A percentile compares a stretch with the other conserved stretches of the same genome.
These are phyloP conservation scores for Cynara cardunculus DNA, from an alignment of 129 eudicot species.

Conservation along the genomic window DNA sequence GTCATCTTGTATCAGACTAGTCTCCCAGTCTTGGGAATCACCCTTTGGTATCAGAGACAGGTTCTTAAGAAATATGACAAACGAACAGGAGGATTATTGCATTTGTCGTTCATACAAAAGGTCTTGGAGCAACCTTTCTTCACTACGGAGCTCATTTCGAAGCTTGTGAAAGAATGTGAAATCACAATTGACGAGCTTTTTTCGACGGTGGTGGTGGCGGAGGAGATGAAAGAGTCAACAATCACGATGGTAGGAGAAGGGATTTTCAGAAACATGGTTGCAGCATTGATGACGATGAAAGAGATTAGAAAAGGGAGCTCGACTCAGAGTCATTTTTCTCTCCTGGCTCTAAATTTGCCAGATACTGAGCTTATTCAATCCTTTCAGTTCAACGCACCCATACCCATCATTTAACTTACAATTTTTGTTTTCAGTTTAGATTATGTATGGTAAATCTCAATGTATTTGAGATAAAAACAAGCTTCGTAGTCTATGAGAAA, in stretches of 20 bases:
- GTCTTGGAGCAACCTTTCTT: conserved; percentile 81
- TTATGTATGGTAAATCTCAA: background rate
- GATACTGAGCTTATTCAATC: conserved; percentile 55
- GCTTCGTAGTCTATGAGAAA: background rate
- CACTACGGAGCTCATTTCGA: conserved; percentile 74
- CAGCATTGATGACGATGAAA: conserved; percentile 77
- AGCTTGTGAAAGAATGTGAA: conserved; percentile 78
- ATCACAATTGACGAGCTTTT: conserved; percentile 54
- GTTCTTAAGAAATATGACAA: conserved; percentile 90
- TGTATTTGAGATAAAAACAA: background rate
- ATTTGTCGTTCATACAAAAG: conserved; percentile 66
- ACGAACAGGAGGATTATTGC: conserved; percentile 72
- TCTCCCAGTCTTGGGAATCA: too few species aligned
- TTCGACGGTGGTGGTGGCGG: conserved; percentile 19
- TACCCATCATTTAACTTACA: conserved; percentile 35
- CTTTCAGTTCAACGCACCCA: conserved; percentile 48
- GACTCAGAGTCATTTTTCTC: conserved; percentile 67
- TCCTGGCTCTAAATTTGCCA: conserved; percentile 66
- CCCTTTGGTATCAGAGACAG: too few species aligned
- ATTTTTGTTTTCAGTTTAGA: background rate
- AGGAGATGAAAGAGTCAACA: conserved; percentile 18
- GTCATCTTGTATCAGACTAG: too few species aligned
- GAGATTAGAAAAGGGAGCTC: conserved; percentile 86
- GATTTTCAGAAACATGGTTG: conserved; percentile 76
- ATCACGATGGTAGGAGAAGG: conserved; percentile 55